Evolutionary conservation across 108 stramenopile species (phyloP), one percentile per base, ranked within the genome.

Genomic region (Thalassiosira profunda): DNA sequence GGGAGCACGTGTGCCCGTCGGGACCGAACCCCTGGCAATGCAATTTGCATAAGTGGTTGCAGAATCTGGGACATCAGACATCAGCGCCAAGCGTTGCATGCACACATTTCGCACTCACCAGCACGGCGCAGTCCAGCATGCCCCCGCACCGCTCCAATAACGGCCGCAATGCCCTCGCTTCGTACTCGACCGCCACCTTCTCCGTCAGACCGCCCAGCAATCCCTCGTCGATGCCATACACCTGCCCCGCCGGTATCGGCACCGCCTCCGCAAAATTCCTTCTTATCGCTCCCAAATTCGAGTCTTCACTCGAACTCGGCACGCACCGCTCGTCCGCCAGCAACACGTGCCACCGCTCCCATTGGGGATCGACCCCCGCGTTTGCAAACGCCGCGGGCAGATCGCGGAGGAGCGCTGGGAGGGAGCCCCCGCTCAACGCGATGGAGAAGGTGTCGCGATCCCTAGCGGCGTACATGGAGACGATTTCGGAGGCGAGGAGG

Each of bases 291-390:
- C 77, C 58, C 46, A 92, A 42, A 76, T 97, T 98, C 25, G 90
- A 92, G 76, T 99, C 97, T 1, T 42, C 65, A 78, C 95, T 44
- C 20, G 84, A 60, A 7, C 63, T 54, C 1, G 85, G 81, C 6
- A 99, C 98, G 46, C 92, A 96, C 33, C 98, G 93, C 71, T 99
- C 98, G 78, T 99, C 98, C 18, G 97, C 96, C 66, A 97, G 79
- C 30, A 91, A 49, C 4, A 99, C 81, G 60, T 92, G 95, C 92
- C 94, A 97, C 43, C 80, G 72, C 7, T 79, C 72, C 65, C 67
- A 89, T 30, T 84, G 70, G 24, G 89, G 89, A 55, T 86, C 83
- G 6, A 73, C 52, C 2, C 61, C 53, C 5, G 51, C 54, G 10
- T 23, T n/a, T 41, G 36, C 25, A 69, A 92, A 92, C 28, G 64